Percentiles rank a stretch among this genome's conserved stretches.
phyloP scores from a whole-genome alignment of 1,284 basidiomycete species.

The Fistulina hepatica region DNA sequence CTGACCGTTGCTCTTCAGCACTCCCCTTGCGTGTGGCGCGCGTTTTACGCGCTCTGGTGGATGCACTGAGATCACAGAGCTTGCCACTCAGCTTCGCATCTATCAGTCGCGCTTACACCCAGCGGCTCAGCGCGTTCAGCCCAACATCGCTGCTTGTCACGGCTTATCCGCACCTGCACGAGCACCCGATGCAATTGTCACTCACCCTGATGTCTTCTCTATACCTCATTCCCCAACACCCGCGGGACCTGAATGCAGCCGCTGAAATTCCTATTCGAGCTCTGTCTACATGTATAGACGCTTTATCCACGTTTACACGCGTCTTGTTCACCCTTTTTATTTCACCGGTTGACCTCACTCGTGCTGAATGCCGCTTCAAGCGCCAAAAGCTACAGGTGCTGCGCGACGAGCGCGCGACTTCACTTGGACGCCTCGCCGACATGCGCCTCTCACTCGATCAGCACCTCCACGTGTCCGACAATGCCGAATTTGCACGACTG shows the following conservation, averaged over 20 bases:
- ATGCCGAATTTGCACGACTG: too few relatives aligned
- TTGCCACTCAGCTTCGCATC: conserved; percentile 36
- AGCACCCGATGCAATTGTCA: conserved; percentile 36
- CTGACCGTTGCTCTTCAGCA: conserved; percentile 30
- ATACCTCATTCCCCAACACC: conserved; percentile 59
- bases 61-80: conserved; percentile 33
- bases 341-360: conserved; percentile 46
- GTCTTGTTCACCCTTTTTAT: too few relatives aligned
- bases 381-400: conserved; percentile 46
- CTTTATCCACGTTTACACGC: too few relatives aligned
- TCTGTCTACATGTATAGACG: conserved; percentile 7
- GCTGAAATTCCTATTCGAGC: conserved; percentile 10
- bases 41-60: conserved; percentile 32
- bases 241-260: conserved; percentile 11
- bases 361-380: conserved; percentile 54
- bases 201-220: conserved; percentile 26
- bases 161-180: conserved; percentile 35
- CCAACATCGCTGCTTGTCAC: conserved; percentile 34
- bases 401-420: conserved; percentile 52
- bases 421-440: conserved; percentile 46
- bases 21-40: conserved; percentile 43
- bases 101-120: not conserved
- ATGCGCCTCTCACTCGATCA: conserved; percentile 36
- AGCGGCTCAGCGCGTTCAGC: conserved; percentile 24
- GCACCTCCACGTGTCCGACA: too few relatives aligned